These are phyloP conservation scores for Trichophaea hybrida DNA, from an alignment of 2,329 filamentous ascomycete genomes.

Conservation along the genomic window DNA sequence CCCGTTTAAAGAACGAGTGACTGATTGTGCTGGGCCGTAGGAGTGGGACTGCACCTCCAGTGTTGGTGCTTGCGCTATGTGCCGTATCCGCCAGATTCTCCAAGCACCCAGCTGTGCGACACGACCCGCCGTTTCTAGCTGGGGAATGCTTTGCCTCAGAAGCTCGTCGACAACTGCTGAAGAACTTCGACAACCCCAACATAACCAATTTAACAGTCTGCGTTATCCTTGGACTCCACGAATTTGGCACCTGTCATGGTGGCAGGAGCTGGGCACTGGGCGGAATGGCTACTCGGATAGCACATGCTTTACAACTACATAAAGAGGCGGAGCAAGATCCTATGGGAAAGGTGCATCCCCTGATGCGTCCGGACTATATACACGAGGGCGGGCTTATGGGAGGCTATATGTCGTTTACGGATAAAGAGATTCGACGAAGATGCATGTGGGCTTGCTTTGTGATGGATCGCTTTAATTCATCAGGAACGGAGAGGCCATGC, in stretches of 20 bases:
- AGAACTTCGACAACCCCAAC: slow-evolving; percentile 84
- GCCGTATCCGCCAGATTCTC: slow-evolving; percentile 93
- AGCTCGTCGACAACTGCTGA: slow-evolving; percentile 74
- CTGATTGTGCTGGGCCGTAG: slow-evolving; percentile 34
- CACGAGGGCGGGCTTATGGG: slow-evolving; percentile 12
- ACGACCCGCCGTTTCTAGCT: slow-evolving; percentile 67
- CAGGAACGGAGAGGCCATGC: slow-evolving; percentile 78
- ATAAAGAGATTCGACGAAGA: slow-evolving; percentile 78
- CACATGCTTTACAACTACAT: slow-evolving; percentile 86
- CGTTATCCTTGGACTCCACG: slow-evolving; percentile 74
- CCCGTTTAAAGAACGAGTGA: background rate
- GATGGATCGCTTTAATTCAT: slow-evolving; percentile 96
- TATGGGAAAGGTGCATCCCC: slow-evolving; percentile 34
- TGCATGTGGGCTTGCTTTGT: slow-evolving; percentile 98
- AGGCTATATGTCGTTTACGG: slow-evolving; percentile 64
- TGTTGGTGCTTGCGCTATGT: slow-evolving; percentile 84
- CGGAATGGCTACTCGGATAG: slow-evolving; percentile 91
- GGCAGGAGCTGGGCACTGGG: slow-evolving; percentile 91
- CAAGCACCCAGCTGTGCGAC: slow-evolving; percentile 62
- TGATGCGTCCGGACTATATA: slow-evolving; percentile 35
- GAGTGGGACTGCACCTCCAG: slow-evolving; percentile 61
- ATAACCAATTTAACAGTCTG: slow-evolving; percentile 90
- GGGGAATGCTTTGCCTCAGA: slow-evolving; percentile 83
- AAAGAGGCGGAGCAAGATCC: slow-evolving; percentile 78
- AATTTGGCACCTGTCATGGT: slow-evolving; percentile 93